Conservation (phyloP, 1,139 yeast species). For the Yamadazyma conglobata region DNA sequence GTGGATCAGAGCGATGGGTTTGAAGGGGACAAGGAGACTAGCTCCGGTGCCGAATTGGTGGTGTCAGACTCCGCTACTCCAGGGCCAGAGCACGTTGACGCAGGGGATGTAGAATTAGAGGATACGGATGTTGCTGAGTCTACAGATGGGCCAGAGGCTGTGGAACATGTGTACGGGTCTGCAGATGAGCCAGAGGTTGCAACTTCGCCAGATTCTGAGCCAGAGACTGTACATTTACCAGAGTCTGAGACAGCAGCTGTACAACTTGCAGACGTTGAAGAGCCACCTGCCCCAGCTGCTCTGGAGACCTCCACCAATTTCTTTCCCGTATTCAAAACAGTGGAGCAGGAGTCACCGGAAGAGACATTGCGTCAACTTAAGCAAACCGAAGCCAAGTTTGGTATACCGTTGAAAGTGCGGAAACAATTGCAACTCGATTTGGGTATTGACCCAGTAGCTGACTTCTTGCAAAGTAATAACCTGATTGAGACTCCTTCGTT, state of each 20-base stretch:
- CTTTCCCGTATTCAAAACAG: slow-evolving; percentile 35
- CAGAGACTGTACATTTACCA: not conserved
- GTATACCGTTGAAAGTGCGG: slow-evolving; percentile 24
- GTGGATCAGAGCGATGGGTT: slow-evolving; percentile 1
- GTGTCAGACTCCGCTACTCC: no score
- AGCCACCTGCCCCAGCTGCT: not conserved
- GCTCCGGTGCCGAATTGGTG: no score
- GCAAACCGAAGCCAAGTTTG: slow-evolving; percentile 30
- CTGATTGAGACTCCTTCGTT: slow-evolving; percentile 9
- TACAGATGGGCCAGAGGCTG: slow-evolving; percentile 8
- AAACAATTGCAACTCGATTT: slow-evolving; percentile 12
- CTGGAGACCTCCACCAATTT: slow-evolving; percentile 14
- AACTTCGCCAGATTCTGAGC: no score
- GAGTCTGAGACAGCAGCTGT: slow-evolving; percentile 5
- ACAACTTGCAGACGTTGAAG: slow-evolving; percentile 1
- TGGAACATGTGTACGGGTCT: no score
- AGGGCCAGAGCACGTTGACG: no score
- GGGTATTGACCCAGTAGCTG: slow-evolving; percentile 24
- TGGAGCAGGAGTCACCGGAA: slow-evolving; percentile 32
- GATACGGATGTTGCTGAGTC: slow-evolving; percentile 2
- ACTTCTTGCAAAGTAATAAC: slow-evolving; percentile 18
- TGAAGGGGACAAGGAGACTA: no score
- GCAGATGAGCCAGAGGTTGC: no score
- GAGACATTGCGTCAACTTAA: slow-evolving; percentile 25
- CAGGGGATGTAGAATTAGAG: not conserved